phyloP scores from a whole-genome alignment of 257 asterid genomes.

The Fraxinus cuspidata region DNA sequence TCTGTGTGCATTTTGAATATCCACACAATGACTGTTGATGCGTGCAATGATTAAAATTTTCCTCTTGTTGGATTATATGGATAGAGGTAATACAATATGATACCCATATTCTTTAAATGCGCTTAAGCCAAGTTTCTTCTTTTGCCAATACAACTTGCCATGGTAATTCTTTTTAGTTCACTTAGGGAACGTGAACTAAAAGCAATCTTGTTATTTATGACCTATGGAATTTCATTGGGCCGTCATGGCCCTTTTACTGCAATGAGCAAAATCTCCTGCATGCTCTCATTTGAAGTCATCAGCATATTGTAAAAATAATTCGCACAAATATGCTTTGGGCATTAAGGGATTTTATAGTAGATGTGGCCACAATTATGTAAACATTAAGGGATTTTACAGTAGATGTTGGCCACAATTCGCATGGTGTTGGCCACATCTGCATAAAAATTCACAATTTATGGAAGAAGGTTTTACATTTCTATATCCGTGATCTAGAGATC shows the following conservation, averaged over 20 bases:
- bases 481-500: too few species aligned
- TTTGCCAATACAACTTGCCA: not conserved
- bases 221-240: not conserved
- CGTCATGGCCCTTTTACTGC: too few species aligned
- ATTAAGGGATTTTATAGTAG: too few species aligned
- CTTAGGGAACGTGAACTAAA: slow-evolving; percentile 7
- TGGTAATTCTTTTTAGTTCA: not conserved
- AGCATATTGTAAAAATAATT: not conserved
- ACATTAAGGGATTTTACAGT: too few species aligned
- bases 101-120: slow-evolving; percentile 4
- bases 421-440: too few species aligned
- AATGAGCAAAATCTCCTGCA: not conserved
- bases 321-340: not conserved
- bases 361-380: too few species aligned
- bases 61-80: not conserved
- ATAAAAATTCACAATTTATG: too few species aligned
- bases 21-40: not conserved
- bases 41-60: not conserved
- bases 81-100: not conserved
- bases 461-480: too few species aligned
- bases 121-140: not conserved
- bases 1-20: slow-evolving; percentile 24
- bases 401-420: too few species aligned
- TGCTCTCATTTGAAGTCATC: not conserved
- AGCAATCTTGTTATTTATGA: not conserved